Percentiles rank a stretch among this genome's conserved stretches.
phyloP scores from a whole-genome alignment of 768 basidiomycete species.

The Cytidiella melzeri region DNA sequence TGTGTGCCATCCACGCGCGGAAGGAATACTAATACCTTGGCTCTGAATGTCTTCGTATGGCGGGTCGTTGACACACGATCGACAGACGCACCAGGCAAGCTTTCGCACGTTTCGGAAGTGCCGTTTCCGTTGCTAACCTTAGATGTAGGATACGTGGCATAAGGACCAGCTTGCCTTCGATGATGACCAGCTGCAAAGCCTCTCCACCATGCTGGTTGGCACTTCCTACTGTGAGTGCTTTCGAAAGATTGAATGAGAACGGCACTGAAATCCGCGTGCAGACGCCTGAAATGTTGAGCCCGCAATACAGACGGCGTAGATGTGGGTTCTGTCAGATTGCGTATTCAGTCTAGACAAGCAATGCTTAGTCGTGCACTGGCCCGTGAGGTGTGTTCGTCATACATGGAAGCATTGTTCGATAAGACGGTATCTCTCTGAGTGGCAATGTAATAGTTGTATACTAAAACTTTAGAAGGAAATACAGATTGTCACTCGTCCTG shows the following conservation, averaged over 20 bases:
- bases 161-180: constrained; percentile 83
- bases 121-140: not conserved
- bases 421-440: too few relatives aligned
- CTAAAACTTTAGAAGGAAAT: too few relatives aligned
- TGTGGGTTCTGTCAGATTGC: too few relatives aligned
- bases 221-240: constrained; percentile 76
- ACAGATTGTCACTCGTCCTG: too few relatives aligned
- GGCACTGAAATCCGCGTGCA: not conserved
- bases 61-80: not conserved
- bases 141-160: constrained; percentile 79
- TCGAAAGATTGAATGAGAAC: not conserved
- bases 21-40: not conserved
- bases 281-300: constrained; percentile 1
- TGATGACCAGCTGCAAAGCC: constrained; percentile 82
- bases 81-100: constrained; percentile 32
- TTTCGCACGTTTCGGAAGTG: not conserved
- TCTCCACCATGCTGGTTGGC: constrained; percentile 85
- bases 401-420: too few relatives aligned
- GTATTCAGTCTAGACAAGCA: too few relatives aligned
- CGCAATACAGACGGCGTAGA: too few relatives aligned
- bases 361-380: too few relatives aligned
- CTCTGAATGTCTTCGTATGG: too few relatives aligned
- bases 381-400: too few relatives aligned
- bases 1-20: not conserved
- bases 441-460: too few relatives aligned